Conservation (phyloP, 331 rosid genomes). For the Acacia pycnantha region DNA sequence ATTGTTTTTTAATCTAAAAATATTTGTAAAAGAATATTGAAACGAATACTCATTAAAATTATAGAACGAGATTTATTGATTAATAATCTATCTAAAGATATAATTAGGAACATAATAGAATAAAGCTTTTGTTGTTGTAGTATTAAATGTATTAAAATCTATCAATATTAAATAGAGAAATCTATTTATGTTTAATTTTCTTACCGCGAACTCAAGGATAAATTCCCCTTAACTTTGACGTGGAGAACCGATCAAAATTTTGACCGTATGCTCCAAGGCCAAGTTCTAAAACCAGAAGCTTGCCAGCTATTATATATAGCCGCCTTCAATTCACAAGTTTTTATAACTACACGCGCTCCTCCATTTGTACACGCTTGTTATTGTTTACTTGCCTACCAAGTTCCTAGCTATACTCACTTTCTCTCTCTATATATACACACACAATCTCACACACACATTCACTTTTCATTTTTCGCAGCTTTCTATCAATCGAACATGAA, state of each 20-base stretch:
- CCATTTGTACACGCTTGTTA: background rate
- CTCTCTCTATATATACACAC: background rate
- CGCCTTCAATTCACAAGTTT: background rate
- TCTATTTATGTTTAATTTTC: too few relatives aligned
- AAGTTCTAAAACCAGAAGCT: background rate
- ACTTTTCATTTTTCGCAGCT: background rate
- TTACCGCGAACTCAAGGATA: background rate
- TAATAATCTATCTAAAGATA: too few relatives aligned
- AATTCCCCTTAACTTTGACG: background rate
- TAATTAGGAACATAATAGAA: too few relatives aligned
- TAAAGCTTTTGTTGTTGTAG: too few relatives aligned
- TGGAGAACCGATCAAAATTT: background rate
- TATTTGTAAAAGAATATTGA: too few relatives aligned
- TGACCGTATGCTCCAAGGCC: background rate
- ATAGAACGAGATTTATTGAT: too few relatives aligned
- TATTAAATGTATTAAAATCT: too few relatives aligned
- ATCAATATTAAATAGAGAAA: too few relatives aligned
- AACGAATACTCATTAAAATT: fast-evolving
- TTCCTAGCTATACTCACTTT: background rate
- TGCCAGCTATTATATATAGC: background rate
- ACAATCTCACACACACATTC: background rate
- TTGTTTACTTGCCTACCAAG: background rate
- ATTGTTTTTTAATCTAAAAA: too few relatives aligned
- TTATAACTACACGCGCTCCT: background rate
- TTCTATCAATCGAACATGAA: background rate